Evolutionary conservation across 2,329 filamentous ascomycete species (phyloP), one percentile per base, ranked within the genome.

Genomic region (Venturia oleaginea): DNA sequence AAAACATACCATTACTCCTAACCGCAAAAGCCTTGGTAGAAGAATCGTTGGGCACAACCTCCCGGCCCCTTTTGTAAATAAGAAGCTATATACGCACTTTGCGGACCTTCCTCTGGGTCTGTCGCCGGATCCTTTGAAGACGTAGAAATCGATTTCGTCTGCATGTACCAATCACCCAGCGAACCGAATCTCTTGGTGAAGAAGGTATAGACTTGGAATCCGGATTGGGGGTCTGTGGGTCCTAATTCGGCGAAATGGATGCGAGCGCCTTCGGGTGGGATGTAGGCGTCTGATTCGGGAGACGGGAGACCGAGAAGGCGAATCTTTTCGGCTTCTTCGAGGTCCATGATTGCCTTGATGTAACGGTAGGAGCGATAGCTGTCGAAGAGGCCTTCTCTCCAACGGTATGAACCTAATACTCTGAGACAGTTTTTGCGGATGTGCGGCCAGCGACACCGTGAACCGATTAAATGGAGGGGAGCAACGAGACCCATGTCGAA

Each of bases 1-100:
- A 57, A n/a, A 57, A 63, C 62, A 55, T 63, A n/a, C 62, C 62
- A 15, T 63, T 63, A 51, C 46, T 63, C 62, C 34, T 63, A 17
- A 59, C 46, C 10, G 46, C 38, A 32, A 63, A 55, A 3, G 30
- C 51, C 22, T 63, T 46, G n/a, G 46, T 63, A 5, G 46, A 37
- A 38, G 42, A 22, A 57, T 57, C 32, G 11, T 46, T 37, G 5
- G 34, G 32, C 34, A 27, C 34, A 48, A 63, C 42, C 32, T 54
- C 62, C 62, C 15, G 17, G 46, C 17, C 32, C 46, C 46, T 57
- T 57, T 30, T 63, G 42, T 32, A 55, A 51, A 19, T 27, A 15
- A 7, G 27, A 32, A 17, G 34, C 51, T 13, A 55, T 51, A 27
- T 34, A 38, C 2, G 24, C 37, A n/a, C n/a, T 24, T 8, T 57